Conservation (phyloP, 495 filamentous ascomycete species). For the Tuber brumale region DNA sequence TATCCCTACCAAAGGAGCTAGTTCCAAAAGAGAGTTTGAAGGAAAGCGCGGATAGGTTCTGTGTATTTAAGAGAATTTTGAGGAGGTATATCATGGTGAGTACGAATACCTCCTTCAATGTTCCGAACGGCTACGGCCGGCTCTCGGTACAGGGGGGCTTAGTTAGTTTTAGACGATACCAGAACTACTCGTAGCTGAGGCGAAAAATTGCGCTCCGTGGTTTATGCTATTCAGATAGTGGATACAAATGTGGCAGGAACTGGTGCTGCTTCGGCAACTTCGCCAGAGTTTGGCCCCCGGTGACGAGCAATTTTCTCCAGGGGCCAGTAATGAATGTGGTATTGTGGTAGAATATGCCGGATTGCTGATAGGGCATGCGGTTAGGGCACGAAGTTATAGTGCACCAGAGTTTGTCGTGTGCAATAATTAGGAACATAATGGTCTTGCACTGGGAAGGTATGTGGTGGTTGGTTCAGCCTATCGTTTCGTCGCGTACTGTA, state of each 20-base stretch:
- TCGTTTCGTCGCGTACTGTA: accelerated
- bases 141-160: neutral
- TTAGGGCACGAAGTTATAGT: too few species aligned
- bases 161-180: neutral
- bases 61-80: neutral
- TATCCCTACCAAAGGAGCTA: neutral
- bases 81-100: neutral
- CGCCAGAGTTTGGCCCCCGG: too few species aligned
- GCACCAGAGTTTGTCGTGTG: too few species aligned
- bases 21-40: neutral
- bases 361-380: too few species aligned
- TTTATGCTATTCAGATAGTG: neutral
- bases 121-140: neutral
- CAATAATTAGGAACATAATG: too few species aligned
- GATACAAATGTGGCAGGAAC: neutral
- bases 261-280: too few species aligned
- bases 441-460: too few species aligned
- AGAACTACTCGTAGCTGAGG: neutral
- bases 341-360: too few species aligned
- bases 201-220: neutral
- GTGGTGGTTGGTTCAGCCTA: too few species aligned
- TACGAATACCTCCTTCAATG: neutral
- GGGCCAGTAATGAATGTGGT: too few species aligned
- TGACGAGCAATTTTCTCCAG: too few species aligned
- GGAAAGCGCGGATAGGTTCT: neutral